Conservation (phyloP, 192 early-diverging fungal genomes). For the Gryganskiella cystojenkinii region DNA sequence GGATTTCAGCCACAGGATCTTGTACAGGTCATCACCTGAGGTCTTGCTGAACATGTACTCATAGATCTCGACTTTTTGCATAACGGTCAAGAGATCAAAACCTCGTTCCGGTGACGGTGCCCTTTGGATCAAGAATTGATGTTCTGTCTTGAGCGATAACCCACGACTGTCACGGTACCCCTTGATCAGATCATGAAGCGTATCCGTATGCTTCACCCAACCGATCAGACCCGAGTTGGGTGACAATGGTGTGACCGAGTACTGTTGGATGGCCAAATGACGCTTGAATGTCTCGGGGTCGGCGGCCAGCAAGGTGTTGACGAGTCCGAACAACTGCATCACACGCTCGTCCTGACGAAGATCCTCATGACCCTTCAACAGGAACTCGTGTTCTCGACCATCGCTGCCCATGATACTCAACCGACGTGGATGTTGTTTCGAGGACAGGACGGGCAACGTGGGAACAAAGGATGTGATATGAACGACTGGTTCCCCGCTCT, state of each 20-base stretch:
- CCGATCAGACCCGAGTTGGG: conserved; percentile 96
- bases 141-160: conserved; percentile 86
- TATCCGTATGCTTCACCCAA: conserved; percentile 93
- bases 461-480: conserved; percentile 85
- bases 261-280: conserved; percentile 88
- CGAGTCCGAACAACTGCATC: conserved; percentile 98
- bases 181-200: conserved; percentile 83
- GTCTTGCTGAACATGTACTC: conserved; percentile 89
- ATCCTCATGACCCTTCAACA: conserved; percentile 98
- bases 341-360: conserved; percentile 97
- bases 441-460: conserved; percentile 80
- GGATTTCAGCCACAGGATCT: conserved; percentile 94
- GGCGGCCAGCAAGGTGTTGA: conserved; percentile 85
- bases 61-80: conserved; percentile 94
- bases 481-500: conserved; percentile 84
- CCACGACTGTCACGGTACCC: conserved; percentile 86
- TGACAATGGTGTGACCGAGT: conserved; percentile 91
- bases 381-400: conserved; percentile 87
- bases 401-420: conserved; percentile 87
- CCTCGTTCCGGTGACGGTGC: conserved; percentile 50
- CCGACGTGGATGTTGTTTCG: conserved; percentile 93
- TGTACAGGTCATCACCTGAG: conserved; percentile 87
- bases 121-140: conserved; percentile 75
- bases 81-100: conserved; percentile 83
- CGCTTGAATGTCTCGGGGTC: conserved; percentile 92